Evolutionary conservation across 371 early-diverging fungal species (phyloP).

Genomic region (Mortierella sp.): DNA sequence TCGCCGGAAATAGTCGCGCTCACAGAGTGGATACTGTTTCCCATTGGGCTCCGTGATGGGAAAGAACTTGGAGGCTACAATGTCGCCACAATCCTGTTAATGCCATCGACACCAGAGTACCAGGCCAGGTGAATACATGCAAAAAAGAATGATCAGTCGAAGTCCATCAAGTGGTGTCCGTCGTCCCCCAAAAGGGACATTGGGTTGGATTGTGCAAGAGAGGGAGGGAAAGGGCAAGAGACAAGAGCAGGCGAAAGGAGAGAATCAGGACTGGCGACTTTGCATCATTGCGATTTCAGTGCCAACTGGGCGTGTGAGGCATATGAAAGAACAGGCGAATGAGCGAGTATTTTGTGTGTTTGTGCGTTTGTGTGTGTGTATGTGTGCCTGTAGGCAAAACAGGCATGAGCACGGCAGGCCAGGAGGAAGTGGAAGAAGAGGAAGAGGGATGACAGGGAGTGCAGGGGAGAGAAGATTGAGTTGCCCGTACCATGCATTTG

Average conservation of each 20-base stretch:
- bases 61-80: conserved; percentile 91
- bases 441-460: background rate
- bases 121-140: too few relatives aligned
- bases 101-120: too few relatives aligned
- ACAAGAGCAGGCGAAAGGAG: background rate
- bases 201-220: background rate
- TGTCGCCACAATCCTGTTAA: conserved; percentile 82
- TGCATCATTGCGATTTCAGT: too few relatives aligned
- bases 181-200: background rate
- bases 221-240: background rate
- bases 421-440: background rate
- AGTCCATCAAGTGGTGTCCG: too few relatives aligned
- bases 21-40: conserved; percentile 78
- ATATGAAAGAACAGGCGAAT: too few relatives aligned
- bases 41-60: conserved; percentile 76
- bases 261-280: too few relatives aligned
- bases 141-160: too few relatives aligned
- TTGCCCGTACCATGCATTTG: conserved; percentile 81
- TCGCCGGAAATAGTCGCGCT: conserved; percentile 90
- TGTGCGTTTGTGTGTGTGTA: background rate
- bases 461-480: conserved; percentile 2
- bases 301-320: too few relatives aligned
- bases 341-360: too few relatives aligned
- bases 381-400: too few relatives aligned
- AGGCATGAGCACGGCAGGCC: background rate